Evolutionary conservation across 2,329 filamentous ascomycete species (phyloP).

Genomic region (Alternaria triticimaculans): DNA sequence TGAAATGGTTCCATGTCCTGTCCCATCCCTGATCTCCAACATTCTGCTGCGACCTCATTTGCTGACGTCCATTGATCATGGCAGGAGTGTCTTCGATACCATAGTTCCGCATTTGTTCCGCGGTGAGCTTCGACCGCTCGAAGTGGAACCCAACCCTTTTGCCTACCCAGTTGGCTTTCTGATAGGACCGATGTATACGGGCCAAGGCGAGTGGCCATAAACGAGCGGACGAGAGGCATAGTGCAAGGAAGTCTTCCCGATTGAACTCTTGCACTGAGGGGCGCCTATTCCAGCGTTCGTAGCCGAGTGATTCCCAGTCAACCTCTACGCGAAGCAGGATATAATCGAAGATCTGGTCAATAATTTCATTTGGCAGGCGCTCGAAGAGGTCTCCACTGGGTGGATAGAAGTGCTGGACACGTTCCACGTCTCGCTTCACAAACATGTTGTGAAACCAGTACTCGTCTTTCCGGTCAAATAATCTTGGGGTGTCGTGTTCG

Average conservation of each 20-base stretch:
- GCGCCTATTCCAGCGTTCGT: too few species aligned
- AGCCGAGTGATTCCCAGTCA: too few species aligned
- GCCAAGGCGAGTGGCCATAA: conserved; percentile 13
- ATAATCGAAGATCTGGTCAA: too few species aligned
- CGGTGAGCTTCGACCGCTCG: not conserved
- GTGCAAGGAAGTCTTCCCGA: conserved; percentile 5
- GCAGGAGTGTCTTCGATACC: not conserved
- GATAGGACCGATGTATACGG: conserved; percentile 7
- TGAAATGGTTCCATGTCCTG: not conserved
- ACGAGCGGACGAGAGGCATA: conserved; percentile 9
- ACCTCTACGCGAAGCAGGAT: too few species aligned
- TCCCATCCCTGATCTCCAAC: not conserved
- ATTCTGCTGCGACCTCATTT: not conserved
- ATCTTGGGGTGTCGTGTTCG: not conserved
- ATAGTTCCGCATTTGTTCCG: not conserved
- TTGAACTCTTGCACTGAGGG: too few species aligned
- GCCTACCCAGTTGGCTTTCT: conserved; percentile 4
- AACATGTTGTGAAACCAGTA: too few species aligned
- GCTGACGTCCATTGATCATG: not conserved
- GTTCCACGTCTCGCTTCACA: too few species aligned
- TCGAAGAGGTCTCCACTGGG: too few species aligned
- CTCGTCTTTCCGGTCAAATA: not conserved
- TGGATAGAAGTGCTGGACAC: too few species aligned
- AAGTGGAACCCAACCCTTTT: conserved; percentile 12
- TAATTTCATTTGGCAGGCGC: too few species aligned